Base-by-base conservation (phyloP, 2,329 filamentous ascomycete genomes). In the Fusarium dlaminii region DNA sequence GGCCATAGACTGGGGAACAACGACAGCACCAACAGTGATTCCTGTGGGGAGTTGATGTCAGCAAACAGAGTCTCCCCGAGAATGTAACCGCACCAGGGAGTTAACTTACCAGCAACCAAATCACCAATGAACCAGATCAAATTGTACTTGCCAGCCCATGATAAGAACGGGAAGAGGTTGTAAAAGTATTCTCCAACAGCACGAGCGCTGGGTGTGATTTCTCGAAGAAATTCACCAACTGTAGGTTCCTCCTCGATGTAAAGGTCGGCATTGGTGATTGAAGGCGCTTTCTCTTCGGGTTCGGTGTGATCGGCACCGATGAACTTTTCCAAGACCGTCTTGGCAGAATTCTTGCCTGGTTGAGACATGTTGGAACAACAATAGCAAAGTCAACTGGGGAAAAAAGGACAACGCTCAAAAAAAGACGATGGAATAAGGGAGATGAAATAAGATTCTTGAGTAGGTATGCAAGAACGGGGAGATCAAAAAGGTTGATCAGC, bases 1-100 rank as follows among this genome's bases (percentile, higher is more conserved):
- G 7, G 86, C 87, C 87, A 88, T 88, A 46, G 84, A 84, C 76
- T 88, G 87, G 6, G 87, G 87, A n/a, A 89, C 86, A 56, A 88
- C 86, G 8, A 88, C 86, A 59, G 86, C 86, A 65, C 87, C 87
- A 60, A 88, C 86, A 22, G 86, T 88, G 40, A 82, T 74, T 57
- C 81, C 82, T 84, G 18, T 56, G 57, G 63, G 55, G 54, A 27
- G 72, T 43, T 55, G 30, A 63, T 49, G 67, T 81, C 61, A 80
- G 76, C 59, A 30, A 60, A 60, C n/a, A 13, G 49, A 59, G 49
- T 30, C 24, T 64, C 51, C 57, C 45, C 63, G 70, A 54, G 17
- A 51, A 48, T 60, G 52, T 45, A 39, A 43, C 30, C 8, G 22
- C 11, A 18, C 30, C 56, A 29, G 59, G 48, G 30, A 57, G 42